phyloP scores from a whole-genome alignment of 2,329 filamentous ascomycete species.

The Penicillium sp. region DNA sequence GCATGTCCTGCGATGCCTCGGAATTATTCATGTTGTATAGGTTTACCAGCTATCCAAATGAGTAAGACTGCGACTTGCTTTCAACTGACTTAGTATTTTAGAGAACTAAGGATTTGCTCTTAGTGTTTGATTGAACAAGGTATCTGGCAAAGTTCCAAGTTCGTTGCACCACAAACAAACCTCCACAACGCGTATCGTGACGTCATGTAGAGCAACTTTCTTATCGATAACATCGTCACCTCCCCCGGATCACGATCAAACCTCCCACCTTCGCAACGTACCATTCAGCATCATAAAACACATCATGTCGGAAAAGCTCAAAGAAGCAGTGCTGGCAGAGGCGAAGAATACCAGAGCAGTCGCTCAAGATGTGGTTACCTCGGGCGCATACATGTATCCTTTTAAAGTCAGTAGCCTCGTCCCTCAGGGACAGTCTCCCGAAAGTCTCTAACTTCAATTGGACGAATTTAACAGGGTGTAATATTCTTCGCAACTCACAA shows the following conservation, averaged over 20 bases:
- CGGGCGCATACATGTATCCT: conserved; percentile 81
- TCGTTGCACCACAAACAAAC: too few species aligned
- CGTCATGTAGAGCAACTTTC: background rate
- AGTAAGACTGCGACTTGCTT: too few species aligned
- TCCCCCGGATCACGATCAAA: background rate
- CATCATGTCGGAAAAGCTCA: conserved; percentile 52
- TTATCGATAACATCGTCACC: background rate
- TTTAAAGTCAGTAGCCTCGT: conserved; percentile 56
- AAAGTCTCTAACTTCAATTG: background rate
- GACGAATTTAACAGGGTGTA: conserved; percentile 52
- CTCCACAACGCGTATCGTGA: background rate
- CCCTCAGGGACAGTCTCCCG: too few species aligned
- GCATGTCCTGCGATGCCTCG: too few species aligned
- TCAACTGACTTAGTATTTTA: too few species aligned
- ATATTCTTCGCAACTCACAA: conserved; percentile 59
- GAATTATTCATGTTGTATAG: too few species aligned
- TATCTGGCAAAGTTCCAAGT: too few species aligned
- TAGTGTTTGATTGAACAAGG: too few species aligned
- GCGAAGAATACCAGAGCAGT: conserved; percentile 64
- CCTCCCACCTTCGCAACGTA: background rate
- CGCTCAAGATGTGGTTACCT: conserved; percentile 68
- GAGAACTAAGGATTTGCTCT: too few species aligned
- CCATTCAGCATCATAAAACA: background rate
- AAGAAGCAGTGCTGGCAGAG: conserved; percentile 65
- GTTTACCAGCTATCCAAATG: too few species aligned